Evolutionary conservation across 345 rosid genomes (phyloP).

Genomic region (Heritiera fomes): DNA sequence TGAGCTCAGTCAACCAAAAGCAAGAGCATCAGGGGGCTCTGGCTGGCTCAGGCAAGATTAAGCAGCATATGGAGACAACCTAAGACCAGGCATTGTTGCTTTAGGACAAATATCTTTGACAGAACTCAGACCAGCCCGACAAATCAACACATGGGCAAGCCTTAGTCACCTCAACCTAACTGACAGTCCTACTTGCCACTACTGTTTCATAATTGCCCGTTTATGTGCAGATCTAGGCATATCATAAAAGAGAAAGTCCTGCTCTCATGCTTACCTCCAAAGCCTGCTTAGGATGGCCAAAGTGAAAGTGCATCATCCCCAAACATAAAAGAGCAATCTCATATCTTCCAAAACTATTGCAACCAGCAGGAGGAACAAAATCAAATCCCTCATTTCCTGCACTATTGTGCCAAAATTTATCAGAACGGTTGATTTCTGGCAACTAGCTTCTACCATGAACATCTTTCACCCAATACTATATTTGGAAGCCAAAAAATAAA

Average conservation of each 20-base stretch:
- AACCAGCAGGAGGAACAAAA: constrained; percentile 56
- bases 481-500: constrained; percentile 10
- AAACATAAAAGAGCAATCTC: constrained; percentile 82
- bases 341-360: constrained; percentile 63
- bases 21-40: background rate
- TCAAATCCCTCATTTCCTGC: constrained; percentile 98
- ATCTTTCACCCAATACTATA: constrained; percentile 20
- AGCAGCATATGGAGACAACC: background rate
- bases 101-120: constrained; percentile 1
- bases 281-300: constrained; percentile 96
- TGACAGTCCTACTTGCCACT: background rate
- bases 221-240: background rate
- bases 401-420: constrained; percentile 58
- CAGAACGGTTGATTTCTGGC: constrained; percentile 39
- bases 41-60: background rate
- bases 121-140: background rate
- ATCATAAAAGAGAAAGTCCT: constrained; percentile 1
- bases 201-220: background rate
- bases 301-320: constrained; percentile 96
- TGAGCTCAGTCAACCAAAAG: background rate
- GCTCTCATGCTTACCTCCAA: constrained; percentile 63
- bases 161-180: background rate
- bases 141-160: background rate
- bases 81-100: constrained; percentile 11
- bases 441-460: constrained; percentile 12